Conservation (phyloP, 257 asterid species). For the Gardenia jasminoides region DNA sequence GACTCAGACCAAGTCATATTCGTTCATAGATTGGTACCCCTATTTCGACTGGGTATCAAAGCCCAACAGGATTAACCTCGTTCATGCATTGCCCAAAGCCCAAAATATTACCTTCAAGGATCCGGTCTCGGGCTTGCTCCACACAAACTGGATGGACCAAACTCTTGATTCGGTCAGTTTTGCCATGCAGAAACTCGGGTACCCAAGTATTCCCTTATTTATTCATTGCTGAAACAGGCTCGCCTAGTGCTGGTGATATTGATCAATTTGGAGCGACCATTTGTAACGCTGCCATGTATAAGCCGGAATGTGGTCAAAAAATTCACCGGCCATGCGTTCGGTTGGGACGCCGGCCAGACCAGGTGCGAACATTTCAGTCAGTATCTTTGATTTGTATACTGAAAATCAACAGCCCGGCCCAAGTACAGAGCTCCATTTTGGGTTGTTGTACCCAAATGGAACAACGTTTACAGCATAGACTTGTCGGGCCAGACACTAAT, state of each 20-base stretch:
- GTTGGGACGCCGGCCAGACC: slow-evolving; percentile 71
- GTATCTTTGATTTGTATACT: slow-evolving; percentile 54
- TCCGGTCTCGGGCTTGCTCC: slow-evolving; percentile 46
- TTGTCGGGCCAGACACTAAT: slow-evolving; percentile 37
- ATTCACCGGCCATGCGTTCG: slow-evolving; percentile 36
- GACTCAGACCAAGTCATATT: slow-evolving; percentile 46
- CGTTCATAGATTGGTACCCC: slow-evolving; percentile 59
- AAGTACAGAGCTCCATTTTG: slow-evolving; percentile 74
- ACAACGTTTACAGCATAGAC: slow-evolving; percentile 50
- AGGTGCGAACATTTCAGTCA: slow-evolving; percentile 46
- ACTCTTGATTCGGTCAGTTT: slow-evolving; percentile 56
- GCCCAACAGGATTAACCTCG: slow-evolving; percentile 36
- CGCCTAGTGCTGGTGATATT: slow-evolving; percentile 72
- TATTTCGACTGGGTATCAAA: slow-evolving; percentile 56
- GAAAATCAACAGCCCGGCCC: slow-evolving; percentile 65
- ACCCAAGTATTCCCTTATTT: slow-evolving; percentile 32
- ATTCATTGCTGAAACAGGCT: slow-evolving; percentile 66
- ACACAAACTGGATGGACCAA: slow-evolving; percentile 58
- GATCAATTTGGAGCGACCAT: slow-evolving; percentile 62
- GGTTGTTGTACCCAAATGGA: slow-evolving; percentile 43
- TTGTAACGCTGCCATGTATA: slow-evolving; percentile 66
- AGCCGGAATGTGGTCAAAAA: slow-evolving; percentile 49
- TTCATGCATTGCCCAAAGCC: slow-evolving; percentile 43
- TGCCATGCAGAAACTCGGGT: slow-evolving; percentile 68
- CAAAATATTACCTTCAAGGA: slow-evolving; percentile 34